Evolutionary conservation across 1,284 basidiomycete species (phyloP), one percentile per base, ranked within the genome.

Genomic region (Pseudozyma sp.): DNA sequence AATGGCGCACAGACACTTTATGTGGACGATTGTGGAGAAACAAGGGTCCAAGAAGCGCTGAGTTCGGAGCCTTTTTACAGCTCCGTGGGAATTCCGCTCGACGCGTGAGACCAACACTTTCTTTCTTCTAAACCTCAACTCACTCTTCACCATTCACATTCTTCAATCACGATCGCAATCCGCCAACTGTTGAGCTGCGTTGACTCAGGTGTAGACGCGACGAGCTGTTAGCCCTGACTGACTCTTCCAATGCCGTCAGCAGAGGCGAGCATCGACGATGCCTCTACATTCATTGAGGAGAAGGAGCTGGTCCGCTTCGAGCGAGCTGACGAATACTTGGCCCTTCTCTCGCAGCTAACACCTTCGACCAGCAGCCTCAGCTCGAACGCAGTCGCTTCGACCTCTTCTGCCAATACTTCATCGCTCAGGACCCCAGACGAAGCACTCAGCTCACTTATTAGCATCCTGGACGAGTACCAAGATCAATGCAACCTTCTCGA

Each of bases 401-500:
- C 34, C n/a, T 5, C 35, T 21, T 1, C 58, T 35, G 13, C 13
- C 6, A 5, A 14, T n/a, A n/a, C 44, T 10, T n/a, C 1, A 5
- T 25, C 25, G 25, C 21, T 6, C 43, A 44, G 14, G 51, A 64
- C 25, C 0, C 55, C 52, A 10, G 59, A 68, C 18, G 54, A 64
- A 1, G 18, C 14, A 0, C 68, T 76, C 34, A 18, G 34, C 34
- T 50, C n/a, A 1, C 59, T 71, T 6, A 21, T 54, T 7, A 21
- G 54, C 25, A 70, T 77, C 42, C 89, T 98, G 44, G 89, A 91
- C 83, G 89, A 91, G 83, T 99, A 97, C 82, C 95, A 97, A 83
- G 95, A 98, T 19, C 82, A 83, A 36, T 88, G 95, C 2, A 94
- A 95, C 80, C 89, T 99, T 0, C 89, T 98, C n/a, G 97, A 99